phyloP scores from a whole-genome alignment of 2,329 filamentous ascomycete genomes.

The Fusarium tupiense region DNA sequence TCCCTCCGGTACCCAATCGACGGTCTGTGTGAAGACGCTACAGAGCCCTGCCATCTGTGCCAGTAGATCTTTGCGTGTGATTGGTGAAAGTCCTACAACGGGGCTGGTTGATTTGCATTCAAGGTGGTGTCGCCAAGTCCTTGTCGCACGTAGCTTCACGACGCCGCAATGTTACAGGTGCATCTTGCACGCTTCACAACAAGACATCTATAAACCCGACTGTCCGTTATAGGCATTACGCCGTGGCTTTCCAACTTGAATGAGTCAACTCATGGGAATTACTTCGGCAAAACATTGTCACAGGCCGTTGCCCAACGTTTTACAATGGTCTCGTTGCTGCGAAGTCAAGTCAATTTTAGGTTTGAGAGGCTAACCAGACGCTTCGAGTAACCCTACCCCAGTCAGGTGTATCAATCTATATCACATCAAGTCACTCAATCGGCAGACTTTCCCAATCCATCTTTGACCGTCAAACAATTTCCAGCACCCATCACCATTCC shows the following conservation, averaged over 20 bases:
- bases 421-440: background rate
- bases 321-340: background rate
- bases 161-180: conserved; percentile 15
- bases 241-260: background rate
- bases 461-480: background rate
- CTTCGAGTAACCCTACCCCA: background rate
- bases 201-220: background rate
- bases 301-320: background rate
- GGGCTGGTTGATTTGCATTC: background rate
- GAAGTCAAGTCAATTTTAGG: conserved; percentile 31
- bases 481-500: background rate
- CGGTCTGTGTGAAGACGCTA: conserved; percentile 34
- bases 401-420: conserved; percentile 1
- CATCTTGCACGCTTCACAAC: conserved; percentile 11
- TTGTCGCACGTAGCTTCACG: conserved; percentile 32
- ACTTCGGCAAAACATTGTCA: background rate
- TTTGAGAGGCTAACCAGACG: background rate
- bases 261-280: background rate
- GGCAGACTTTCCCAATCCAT: background rate
- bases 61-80: conserved; percentile 9
- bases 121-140: conserved; percentile 34
- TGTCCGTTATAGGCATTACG: background rate
- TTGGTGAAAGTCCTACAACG: conserved; percentile 10
- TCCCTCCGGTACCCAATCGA: conserved; percentile 27
- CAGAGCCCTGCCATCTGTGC: conserved; percentile 6